Evolutionary conservation across 352 stramenopile species (phyloP), one percentile per base, ranked within the genome.

Genomic region (Blastocystis sp.): DNA sequence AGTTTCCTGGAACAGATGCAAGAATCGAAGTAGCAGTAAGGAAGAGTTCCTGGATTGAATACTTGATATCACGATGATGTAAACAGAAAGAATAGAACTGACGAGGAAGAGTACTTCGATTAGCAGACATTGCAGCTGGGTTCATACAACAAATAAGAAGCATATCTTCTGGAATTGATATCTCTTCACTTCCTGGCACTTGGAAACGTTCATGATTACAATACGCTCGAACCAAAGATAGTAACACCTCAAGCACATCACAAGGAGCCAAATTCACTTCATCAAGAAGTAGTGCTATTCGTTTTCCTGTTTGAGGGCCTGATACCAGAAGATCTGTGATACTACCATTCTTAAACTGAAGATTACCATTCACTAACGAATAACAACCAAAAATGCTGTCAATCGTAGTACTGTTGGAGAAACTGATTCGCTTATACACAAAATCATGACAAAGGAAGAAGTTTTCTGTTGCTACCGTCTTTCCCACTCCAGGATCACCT

Each of bases 231-330:
- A 80, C 63, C 54, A 80, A 37, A 0, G 69, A 49, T 19, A 67
- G 46, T 37, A 80, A 24, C 24, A 80, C 7, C 29, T 80, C 69
- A 19, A 80, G 54, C 19, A 80, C 69, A 77, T 80, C 69, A n/a
- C 29, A 59, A 49, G 69, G 69, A 77, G 69, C 69, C 12, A 80
- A 29, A 80, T 80, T 80, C 46, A 80, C 54, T 29, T 80, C 69
- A 29, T 80, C 69, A 14, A 80, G 63, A 21, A 80, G 1, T 21
- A 80, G 0, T 77, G 54, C 69, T 51, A 65, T 37, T 29, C 43
- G n/a, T 0, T 73, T 32, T 21, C 29, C 12, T 11, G 21, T 12
- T 19, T 9, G 6, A 77, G 19, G n/a, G 19, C 43, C 69, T 19
- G 29, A 16, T 32, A 39, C 29, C n/a, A 80, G 29, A 19, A 80